Conservation (phyloP, 2,329 filamentous ascomycete genomes). For the Thyridium curvatum region DNA sequence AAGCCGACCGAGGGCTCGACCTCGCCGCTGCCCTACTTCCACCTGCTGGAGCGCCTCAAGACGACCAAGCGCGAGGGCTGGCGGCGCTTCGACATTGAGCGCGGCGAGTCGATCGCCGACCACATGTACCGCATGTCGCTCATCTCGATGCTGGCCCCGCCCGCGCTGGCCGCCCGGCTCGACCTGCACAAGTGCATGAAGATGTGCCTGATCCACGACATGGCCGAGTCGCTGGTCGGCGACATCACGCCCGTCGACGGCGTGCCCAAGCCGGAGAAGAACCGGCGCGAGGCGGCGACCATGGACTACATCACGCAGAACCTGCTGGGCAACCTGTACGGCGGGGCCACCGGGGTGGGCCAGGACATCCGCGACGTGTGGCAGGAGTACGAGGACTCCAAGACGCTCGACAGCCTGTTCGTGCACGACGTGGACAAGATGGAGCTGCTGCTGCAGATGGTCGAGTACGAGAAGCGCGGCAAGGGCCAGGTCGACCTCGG, state of each 20-base stretch:
- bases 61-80: constrained; percentile 95
- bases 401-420: constrained; percentile 78
- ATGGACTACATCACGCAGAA: constrained; percentile 83
- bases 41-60: constrained; percentile 89
- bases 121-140: constrained; percentile 99
- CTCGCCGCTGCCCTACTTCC: constrained; percentile 87
- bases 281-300: constrained; percentile 73
- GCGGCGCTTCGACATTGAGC: constrained; percentile 74
- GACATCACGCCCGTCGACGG: constrained; percentile 94
- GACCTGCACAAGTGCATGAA: constrained; percentile 81
- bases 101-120: constrained; percentile 87
- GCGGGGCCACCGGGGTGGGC: constrained; percentile 53
- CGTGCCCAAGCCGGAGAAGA: constrained; percentile 83
- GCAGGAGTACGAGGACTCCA: constrained; percentile 89
- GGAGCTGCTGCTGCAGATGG: constrained; percentile 89
- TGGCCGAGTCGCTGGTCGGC: constrained; percentile 91
- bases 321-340: constrained; percentile 68
- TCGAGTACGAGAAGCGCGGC: constrained; percentile 82
- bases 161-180: constrained; percentile 62
- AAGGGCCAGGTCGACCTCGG: constrained; percentile 65
- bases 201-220: constrained; percentile 96
- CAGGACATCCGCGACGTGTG: constrained; percentile 72
- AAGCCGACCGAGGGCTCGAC: constrained; percentile 53
- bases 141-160: constrained; percentile 86
- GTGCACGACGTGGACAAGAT: constrained; percentile 98